phyloP scores from a whole-genome alignment of 345 rosid genomes.

The Mallotus nudiflorus region DNA sequence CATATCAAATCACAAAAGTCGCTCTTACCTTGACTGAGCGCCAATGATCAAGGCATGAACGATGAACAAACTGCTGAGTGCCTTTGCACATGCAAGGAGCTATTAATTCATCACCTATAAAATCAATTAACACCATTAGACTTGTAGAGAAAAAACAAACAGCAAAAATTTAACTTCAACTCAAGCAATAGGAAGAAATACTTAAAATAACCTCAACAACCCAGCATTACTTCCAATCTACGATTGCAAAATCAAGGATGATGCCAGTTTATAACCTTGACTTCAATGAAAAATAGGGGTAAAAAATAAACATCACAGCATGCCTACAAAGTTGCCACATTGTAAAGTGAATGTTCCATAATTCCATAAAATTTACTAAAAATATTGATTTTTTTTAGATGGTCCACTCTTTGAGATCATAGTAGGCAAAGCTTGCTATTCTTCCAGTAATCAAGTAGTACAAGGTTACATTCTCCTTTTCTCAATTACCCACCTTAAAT shows the following conservation, averaged over 20 bases:
- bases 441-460: too few species aligned
- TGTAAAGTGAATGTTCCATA: neutral
- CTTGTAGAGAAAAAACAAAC: neutral
- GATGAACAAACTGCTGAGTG: constrained; percentile 88
- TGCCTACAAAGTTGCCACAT: neutral
- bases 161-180: neutral
- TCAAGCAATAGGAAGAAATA: neutral
- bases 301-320: neutral
- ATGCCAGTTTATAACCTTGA: too few species aligned
- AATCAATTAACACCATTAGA: constrained; percentile 12
- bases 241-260: neutral
- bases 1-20: neutral
- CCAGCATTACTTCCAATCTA: neutral
- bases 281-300: too few species aligned
- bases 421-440: too few species aligned
- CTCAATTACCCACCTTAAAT: too few species aligned
- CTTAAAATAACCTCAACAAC: neutral
- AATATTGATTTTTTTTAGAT: too few species aligned
- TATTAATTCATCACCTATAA: constrained; percentile 80
- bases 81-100: constrained; percentile 99
- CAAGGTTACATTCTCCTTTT: too few species aligned
- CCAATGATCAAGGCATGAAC: constrained; percentile 89
- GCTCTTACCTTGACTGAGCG: constrained; percentile 63
- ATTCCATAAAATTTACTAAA: neutral
- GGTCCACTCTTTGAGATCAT: too few species aligned